These are phyloP conservation scores for Coemansia sp. DNA, from an alignment of 192 early-diverging fungal genomes.

Conservation along the genomic window DNA sequence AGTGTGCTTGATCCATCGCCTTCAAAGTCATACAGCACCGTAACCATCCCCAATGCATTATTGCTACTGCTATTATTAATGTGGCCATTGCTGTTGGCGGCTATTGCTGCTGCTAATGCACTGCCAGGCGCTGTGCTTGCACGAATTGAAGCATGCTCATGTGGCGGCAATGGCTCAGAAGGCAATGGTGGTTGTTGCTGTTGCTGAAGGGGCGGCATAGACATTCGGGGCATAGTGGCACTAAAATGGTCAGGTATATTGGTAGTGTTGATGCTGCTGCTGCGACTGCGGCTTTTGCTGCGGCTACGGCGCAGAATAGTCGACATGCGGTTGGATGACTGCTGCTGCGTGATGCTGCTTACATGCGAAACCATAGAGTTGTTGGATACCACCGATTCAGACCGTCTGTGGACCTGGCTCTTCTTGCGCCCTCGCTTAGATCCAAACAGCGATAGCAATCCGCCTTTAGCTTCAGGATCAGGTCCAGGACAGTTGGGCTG, in stretches of 20 bases:
- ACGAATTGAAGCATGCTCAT: background rate
- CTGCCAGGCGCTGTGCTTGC: conserved; percentile 11
- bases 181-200: no score
- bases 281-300: conserved; percentile 9
- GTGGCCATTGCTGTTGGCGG: background rate
- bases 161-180: no score
- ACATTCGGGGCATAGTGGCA: conserved; percentile 1
- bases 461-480: conserved; percentile 32
- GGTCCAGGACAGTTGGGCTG: conserved; percentile 36
- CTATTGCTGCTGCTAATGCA: conserved; percentile 8
- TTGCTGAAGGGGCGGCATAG: no score
- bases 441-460: conserved; percentile 42
- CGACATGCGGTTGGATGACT: no score
- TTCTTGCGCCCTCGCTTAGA: conserved; percentile 22
- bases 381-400: conserved; percentile 21
- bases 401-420: conserved; percentile 19
- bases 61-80: background rate
- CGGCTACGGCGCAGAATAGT: background rate
- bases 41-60: conserved; percentile 1
- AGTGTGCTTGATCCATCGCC: conserved; percentile 35
- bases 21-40: conserved; percentile 40
- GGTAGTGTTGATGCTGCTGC: conserved; percentile 8
- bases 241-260: background rate
- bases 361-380: conserved; percentile 11
- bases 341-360: conserved; percentile 1